These are phyloP conservation scores for Aspergillus coremiiformis DNA, from an alignment of 495 filamentous ascomycete genomes.

Conservation along the genomic window DNA sequence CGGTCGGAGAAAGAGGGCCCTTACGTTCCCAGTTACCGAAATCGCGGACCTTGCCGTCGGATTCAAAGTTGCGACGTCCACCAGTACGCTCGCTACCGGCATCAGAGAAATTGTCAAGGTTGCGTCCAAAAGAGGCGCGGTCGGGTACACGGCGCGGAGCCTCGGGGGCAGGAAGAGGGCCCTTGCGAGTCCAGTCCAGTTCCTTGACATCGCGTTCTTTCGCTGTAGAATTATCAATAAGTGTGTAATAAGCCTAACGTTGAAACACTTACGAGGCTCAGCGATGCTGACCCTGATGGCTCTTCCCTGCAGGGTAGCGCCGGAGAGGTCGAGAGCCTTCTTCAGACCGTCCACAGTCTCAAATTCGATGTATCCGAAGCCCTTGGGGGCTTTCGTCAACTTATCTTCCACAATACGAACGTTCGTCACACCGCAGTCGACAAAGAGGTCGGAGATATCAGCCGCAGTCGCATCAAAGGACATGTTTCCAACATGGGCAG, in stretches of 20 bases:
- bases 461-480: constrained; percentile 82
- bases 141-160: constrained; percentile 40
- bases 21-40: constrained; percentile 93
- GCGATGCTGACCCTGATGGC: constrained; percentile 82
- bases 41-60: constrained; percentile 79
- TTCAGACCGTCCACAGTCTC: constrained; percentile 80
- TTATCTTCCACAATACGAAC: constrained; percentile 96
- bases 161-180: constrained; percentile 71
- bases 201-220: constrained; percentile 54
- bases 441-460: constrained; percentile 78
- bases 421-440: constrained; percentile 72
- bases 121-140: constrained; percentile 41
- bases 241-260: constrained; percentile 1
- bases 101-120: constrained; percentile 45
- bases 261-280: constrained; percentile 62
- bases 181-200: constrained; percentile 80
- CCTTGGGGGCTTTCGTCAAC: constrained; percentile 84
- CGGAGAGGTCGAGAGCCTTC: constrained; percentile 77
- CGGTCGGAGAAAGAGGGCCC: constrained; percentile 74
- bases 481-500: constrained; percentile 91
- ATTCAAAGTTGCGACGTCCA: constrained; percentile 48
- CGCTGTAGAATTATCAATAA: constrained; percentile 46
- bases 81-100: constrained; percentile 44
- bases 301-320: constrained; percentile 72
- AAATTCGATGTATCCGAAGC: constrained; percentile 97